phyloP scores from a whole-genome alignment of 306 rosid genomes.

The Cicer chorassanicum region DNA sequence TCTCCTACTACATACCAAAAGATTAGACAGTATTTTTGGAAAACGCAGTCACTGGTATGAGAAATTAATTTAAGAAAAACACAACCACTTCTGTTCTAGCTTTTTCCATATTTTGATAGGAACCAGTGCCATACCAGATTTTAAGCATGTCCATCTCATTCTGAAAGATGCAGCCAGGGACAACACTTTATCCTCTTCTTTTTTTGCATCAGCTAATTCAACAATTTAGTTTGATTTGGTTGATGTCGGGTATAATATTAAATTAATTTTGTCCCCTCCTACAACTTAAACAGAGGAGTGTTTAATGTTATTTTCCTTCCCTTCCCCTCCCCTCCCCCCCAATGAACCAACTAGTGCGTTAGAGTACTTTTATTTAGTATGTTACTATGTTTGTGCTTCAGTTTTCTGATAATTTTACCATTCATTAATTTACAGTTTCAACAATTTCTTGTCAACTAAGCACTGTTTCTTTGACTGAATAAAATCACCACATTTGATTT shows the following conservation, averaged over 20 bases:
- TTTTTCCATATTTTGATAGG: neutral
- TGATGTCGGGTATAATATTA: neutral
- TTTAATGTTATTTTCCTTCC: neutral
- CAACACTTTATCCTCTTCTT: neutral
- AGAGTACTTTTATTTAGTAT: constrained; percentile 8
- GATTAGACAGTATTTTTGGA: neutral
- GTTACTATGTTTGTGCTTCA: constrained; percentile 31
- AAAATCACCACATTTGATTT: constrained; percentile 42
- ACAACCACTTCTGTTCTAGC: neutral
- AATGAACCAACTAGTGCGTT: neutral
- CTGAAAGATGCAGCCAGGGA: neutral
- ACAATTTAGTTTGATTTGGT: neutral
- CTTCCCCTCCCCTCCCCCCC: constrained; percentile 2
- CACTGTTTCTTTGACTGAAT: constrained; percentile 14
- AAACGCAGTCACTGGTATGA: neutral
- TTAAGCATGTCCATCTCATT: neutral
- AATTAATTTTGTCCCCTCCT: neutral
- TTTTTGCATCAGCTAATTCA: constrained; percentile 10
- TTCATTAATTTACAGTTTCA: constrained; percentile 17
- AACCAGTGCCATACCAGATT: neutral
- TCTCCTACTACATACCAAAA: neutral
- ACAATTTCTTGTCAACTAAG: constrained; percentile 32
- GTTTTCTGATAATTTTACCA: constrained; percentile 1
- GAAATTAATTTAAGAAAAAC: neutral
- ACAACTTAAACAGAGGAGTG: neutral